Evolutionary conservation across 345 rosid species (phyloP), one percentile per base, ranked within the genome.

Genomic region (Gossypium arboreum): DNA sequence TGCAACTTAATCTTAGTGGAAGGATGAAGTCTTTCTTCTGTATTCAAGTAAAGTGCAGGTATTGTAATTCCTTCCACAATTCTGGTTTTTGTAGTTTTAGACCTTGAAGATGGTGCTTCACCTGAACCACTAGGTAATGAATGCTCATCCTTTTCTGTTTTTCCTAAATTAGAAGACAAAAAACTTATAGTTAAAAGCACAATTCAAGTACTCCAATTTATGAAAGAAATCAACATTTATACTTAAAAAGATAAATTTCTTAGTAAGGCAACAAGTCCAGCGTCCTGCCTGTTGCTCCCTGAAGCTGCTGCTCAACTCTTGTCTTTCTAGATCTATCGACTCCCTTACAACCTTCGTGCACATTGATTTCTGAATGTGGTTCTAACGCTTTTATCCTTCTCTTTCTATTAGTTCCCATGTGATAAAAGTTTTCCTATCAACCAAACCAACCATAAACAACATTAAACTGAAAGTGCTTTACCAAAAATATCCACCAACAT

Each of bases 1-100:
- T 90, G 98, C 86, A 92, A 79, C 89, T 89, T 91, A 66, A 94
- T 80, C 83, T 92, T 94, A 47, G 72, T 60, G 16, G 76, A 85
- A 71, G 76, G 82, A 71, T 17, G 74, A 75, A 70, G 77, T 20
- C 47, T 63, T 79, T 84, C 83, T 43, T 73, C 70, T 29, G 86
- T 77, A 71, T 75, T 70, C 65, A 66, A 77, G 73, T 79, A 67
- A n/a, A 71, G 61, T 17, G 45, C 48, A 24, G 82, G 74, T 52
- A 51, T 61, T 44, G 76, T 78, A 68, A 57, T 48, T 52, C 44
- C 47, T 66, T 79, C 78, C 45, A 63, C 45, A 43, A 64, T 63
- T 75, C 68, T 10, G 27, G 27, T 22, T 22, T 20, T 57, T 56
- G 75, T 51, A 63, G 52, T 78, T 55, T 70, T 72, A 76, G 29